Conservation (phyloP, 768 basidiomycete genomes). For the Ramaria sp. region DNA sequence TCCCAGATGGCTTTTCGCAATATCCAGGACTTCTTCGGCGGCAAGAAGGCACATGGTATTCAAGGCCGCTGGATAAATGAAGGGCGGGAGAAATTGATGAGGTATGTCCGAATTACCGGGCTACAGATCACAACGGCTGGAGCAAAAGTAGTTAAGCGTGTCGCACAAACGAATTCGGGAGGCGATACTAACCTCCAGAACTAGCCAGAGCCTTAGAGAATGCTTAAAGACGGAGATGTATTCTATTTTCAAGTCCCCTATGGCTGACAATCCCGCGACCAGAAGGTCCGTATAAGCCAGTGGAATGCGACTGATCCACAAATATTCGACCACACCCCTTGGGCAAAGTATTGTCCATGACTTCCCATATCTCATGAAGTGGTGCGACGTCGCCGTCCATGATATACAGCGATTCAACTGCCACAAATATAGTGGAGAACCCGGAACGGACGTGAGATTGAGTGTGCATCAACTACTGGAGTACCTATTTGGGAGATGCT, state of each 20-base stretch:
- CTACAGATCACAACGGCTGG: background rate
- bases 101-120: background rate
- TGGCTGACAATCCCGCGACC: conserved; percentile 11
- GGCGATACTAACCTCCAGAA: background rate
- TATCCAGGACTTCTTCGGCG: too few species aligned
- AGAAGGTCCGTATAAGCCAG: conserved; percentile 21
- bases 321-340: conserved; percentile 24
- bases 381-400: conserved; percentile 38
- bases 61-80: too few species aligned
- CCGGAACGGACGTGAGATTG: conserved; percentile 3
- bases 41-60: too few species aligned
- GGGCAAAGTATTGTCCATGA: conserved; percentile 16
- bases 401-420: conserved; percentile 32
- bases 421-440: conserved; percentile 23
- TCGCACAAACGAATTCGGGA: background rate
- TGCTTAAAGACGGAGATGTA: background rate
- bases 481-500: background rate
- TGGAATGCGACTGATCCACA: conserved; percentile 35
- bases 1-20: too few species aligned
- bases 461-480: background rate
- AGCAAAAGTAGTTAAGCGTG: background rate
- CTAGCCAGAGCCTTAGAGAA: background rate
- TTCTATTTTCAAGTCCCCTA: background rate
- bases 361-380: conserved; percentile 21
- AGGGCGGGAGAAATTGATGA: background rate